phyloP scores from a whole-genome alignment of 768 basidiomycete genomes.

The Gyrodon lividus region DNA sequence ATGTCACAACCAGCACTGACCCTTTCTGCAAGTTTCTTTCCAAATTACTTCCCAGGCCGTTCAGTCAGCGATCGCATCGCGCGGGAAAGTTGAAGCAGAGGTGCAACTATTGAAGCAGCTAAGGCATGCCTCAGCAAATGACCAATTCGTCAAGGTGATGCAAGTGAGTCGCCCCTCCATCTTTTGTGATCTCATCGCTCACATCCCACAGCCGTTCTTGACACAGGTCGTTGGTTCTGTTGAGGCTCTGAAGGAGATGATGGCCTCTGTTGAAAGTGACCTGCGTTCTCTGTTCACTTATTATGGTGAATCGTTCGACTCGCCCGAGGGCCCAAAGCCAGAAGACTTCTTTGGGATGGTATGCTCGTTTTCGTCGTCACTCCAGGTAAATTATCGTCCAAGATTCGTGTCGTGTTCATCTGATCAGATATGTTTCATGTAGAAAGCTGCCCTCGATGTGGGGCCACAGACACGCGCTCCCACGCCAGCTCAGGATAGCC shows the following conservation, averaged over 20 bases:
- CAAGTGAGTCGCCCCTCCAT: slow-evolving; percentile 40
- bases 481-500: neutral
- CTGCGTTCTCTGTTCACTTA: slow-evolving; percentile 60
- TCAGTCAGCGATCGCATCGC: slow-evolving; percentile 53
- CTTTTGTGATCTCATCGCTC: neutral
- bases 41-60: slow-evolving; percentile 62
- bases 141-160: slow-evolving; percentile 71
- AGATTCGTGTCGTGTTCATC: neutral
- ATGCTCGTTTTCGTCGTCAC: slow-evolving; percentile 67
- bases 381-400: slow-evolving; percentile 49
- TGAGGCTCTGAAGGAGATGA: slow-evolving; percentile 65
- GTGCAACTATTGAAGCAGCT: slow-evolving; percentile 41
- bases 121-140: slow-evolving; percentile 37
- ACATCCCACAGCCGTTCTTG: slow-evolving; percentile 26
- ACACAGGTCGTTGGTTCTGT: slow-evolving; percentile 49
- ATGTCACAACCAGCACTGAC: neutral
- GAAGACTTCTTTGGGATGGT: slow-evolving; percentile 83
- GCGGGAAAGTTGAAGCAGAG: slow-evolving; percentile 58
- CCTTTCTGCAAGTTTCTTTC: slow-evolving; percentile 59
- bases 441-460: slow-evolving; percentile 75
- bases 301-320: slow-evolving; percentile 74
- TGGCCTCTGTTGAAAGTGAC: slow-evolving; percentile 54
- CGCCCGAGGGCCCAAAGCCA: slow-evolving; percentile 63
- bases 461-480: neutral
- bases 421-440: neutral